Conservation (phyloP, 495 filamentous ascomycete genomes). For the Aspergillus carlsbadensis region DNA sequence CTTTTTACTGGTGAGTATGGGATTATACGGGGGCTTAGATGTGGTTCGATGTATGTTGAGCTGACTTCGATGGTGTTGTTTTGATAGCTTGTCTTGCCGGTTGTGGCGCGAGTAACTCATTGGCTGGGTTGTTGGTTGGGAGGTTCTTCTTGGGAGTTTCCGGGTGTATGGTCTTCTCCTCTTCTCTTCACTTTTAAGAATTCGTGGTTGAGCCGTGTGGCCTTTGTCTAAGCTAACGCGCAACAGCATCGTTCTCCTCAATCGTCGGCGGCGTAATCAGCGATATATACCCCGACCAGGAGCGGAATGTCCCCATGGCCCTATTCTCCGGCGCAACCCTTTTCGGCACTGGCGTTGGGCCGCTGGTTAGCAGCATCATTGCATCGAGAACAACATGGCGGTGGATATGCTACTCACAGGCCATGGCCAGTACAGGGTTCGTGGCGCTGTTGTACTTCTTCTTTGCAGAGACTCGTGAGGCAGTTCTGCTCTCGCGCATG, state of each 20-base stretch:
- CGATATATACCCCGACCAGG: constrained; percentile 77
- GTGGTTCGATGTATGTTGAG: not conserved
- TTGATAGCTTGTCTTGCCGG: constrained; percentile 60
- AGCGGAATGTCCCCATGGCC: constrained; percentile 87
- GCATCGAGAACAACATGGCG: constrained; percentile 68
- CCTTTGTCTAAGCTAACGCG: too few relatives aligned
- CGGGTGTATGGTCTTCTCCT: constrained; percentile 42
- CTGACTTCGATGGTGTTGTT: not conserved
- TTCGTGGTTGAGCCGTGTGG: too few relatives aligned
- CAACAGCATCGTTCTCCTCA: constrained; percentile 68
- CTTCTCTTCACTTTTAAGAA: too few relatives aligned
- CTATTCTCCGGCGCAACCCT: constrained; percentile 74
- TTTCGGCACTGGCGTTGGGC: constrained; percentile 78
- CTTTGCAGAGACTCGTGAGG: constrained; percentile 83
- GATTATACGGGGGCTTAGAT: too few relatives aligned
- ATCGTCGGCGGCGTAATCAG: constrained; percentile 91
- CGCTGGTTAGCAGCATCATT: constrained; percentile 69
- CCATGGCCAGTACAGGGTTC: constrained; percentile 62
- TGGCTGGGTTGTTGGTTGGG: constrained; percentile 72
- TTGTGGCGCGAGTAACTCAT: constrained; percentile 68
- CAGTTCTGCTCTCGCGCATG: constrained; percentile 77
- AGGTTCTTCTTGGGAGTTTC: constrained; percentile 77
- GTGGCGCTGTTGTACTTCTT: constrained; percentile 62
- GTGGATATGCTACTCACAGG: constrained; percentile 88
- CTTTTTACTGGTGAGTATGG: constrained; percentile 52